Evolutionary conservation across 768 basidiomycete genomes (phyloP), one percentile per base, ranked within the genome.

Genomic region (Leucosporidium creatinivorum): DNA sequence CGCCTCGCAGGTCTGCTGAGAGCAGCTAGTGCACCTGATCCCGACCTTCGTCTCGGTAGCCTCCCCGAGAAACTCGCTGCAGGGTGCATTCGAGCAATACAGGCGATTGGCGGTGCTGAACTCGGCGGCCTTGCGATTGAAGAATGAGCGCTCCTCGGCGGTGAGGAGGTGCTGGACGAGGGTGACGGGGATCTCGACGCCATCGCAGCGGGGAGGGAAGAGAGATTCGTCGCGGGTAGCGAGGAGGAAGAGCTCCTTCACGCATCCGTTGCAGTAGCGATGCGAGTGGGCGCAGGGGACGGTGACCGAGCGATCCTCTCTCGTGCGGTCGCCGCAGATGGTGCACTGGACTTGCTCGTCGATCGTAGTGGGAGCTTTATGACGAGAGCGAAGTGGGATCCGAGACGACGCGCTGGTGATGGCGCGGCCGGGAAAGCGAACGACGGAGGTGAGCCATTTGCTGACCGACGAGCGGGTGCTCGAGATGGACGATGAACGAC

Each of bases 141-240:
- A 64, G 6, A 1, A 1, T 8, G 19, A 6, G 30, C 33, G 47
- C 31, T 64, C 47, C 1, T 33, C 18, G 30, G 25, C 0, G 12
- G 47, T 25, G n/a, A 64, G 19, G 52, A 59, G 28, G 76, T 60
- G 2, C 17, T 18, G 21, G 48, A 23, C 56, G 56, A 64, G 56
- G 31, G 44, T 17, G 47, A 64, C 13, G 17, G 80, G 76, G 50
- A 84, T 77, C 0, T 75, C 74, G 44, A 78, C 70, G 33, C 79
- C 74, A 74, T 84, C 85, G 72, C 84, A 86, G 47, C 81, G 80
- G 13, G 84, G 78, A 0, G 85, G 84, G 63, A 80, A 81, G 6
- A 85, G 79, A 0, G 81, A 78, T 67, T 85, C 85, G 69, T 86
- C 85, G 4, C 76, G 77, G 17, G 79, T 79, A 26, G 81, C 80